Evolutionary conservation across 2,329 filamentous ascomycete species (phyloP), one percentile per base, ranked within the genome.

Genomic region (Neonectria magnoliae): DNA sequence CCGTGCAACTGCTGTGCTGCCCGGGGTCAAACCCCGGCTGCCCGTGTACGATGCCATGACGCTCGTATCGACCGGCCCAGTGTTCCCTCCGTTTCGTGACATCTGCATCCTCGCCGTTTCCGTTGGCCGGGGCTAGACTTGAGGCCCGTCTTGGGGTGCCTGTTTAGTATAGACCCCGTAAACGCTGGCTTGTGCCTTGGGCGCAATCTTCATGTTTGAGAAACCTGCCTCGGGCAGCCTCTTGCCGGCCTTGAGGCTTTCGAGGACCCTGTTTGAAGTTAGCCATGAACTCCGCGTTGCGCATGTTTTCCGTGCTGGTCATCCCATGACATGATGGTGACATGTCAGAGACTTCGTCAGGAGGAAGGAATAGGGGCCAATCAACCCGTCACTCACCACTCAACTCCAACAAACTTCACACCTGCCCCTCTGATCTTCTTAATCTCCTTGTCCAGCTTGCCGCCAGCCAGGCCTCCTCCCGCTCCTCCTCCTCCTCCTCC

Each of bases 381-480:
- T 38, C 14, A 16, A n/a, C n/a, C 3, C 36, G 33, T 13, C 41
- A 62, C 47, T 55, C 76, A 91, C 93, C 94, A 98, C 72, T 97
- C 91, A 27, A 90, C 92, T 56, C 85, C 88, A 58, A 98, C 91
- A 77, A 91, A 95, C 80, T 90, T 94, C 56, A 97, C 84, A 27
- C 87, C 88, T 67, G 87, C 88, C 11, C 92, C 92, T 22, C 90
- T 84, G 4, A 88, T 82, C 60, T 86, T 85, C 27, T 82, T 79
- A 60, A 97, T 91, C 81, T 97, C 94, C 77, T 88, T 92, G 71
- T 97, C 91, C 54, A 97, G 81, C 81, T 98, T 98, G 31, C 85
- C 85, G 1, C 87, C 89, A 4, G 94, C 88, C 7, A 98, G 83
- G 0, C 92, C 93, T 47, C 93, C 93, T 0, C 93, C 93, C 10